Base-by-base conservation (phyloP, 164 flowering plant genomes). In the Umbilicus rupestris region DNA sequence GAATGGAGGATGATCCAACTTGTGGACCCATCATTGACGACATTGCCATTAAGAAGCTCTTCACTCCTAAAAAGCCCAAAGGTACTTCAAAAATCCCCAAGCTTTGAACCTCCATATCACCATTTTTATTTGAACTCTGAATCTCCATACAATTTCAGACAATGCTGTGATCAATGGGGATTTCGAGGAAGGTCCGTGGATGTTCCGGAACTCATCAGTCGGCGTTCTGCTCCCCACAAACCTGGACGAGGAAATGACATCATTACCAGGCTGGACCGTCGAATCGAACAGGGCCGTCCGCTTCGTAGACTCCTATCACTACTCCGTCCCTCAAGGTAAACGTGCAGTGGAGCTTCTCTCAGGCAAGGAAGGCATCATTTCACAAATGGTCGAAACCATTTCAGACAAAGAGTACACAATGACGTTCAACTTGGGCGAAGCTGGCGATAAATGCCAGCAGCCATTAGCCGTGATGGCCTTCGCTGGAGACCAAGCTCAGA, bases 1-100 rank as follows among this genome's bases (percentile, higher is more conserved):
- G 99, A 62, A 89, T 89, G 95, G 96, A 91, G 73, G 96, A 94
- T 31, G 97, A 94, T 72, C 99, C 97, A 62, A 83, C 92, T 4
- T 94, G 99, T 71, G 99, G 99, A 41, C 99, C 99, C 72, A 85
- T 94, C 73, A 79, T 94, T 20, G 99, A 94, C 65, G 85, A 89
- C 62, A 70, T 94, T 66, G 93, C 97, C n/a, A 78, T 91, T 63
- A 94, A 94, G 83, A 91, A 89, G 86, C 89, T 94, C 46, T 86
- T 88, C 67, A 71, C 81, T 7, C 97, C 99, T 12, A 85, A 84
- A 73, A 78, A 68, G 47, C 82, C 87, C 69, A 81, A 89, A 84
- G 95, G 97, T 93, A 75, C 17, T 19, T n/a, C n/a, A 8, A 9
- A 52, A 1, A 24, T 24, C 7, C 5, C 58, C 35, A 62, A 35